Percentiles rank a stretch among this genome's conserved stretches.
These are phyloP conservation scores for Aspergillus saccharolyticus DNA, from an alignment of 495 filamentous ascomycete species.

Conservation along the genomic window DNA sequence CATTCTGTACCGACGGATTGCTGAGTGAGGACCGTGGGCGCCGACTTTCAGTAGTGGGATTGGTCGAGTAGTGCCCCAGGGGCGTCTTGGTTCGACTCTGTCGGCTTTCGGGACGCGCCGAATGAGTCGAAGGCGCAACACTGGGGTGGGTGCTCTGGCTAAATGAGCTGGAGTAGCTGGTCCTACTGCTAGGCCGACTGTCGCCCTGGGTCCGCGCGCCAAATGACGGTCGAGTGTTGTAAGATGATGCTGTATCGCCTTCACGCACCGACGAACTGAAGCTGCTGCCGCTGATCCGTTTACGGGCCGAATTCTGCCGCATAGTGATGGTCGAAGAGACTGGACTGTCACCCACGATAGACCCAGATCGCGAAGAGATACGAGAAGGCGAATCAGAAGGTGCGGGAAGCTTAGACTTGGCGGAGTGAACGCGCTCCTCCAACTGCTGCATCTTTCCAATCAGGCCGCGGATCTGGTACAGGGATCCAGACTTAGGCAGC, in stretches of 20 bases:
- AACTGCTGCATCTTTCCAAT: conserved; percentile 96
- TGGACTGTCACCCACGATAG: conserved; percentile 45
- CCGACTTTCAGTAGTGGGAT: conserved; percentile 41
- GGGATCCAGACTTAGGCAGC: conserved; percentile 75
- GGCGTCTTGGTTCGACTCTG: conserved; percentile 68
- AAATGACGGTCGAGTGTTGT: conserved; percentile 47
- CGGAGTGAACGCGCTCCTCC: conserved; percentile 89
- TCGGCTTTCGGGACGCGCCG: conserved; percentile 58
- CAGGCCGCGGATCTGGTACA: conserved; percentile 86
- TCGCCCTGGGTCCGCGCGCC: conserved; percentile 39
- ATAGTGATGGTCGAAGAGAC: conserved; percentile 75
- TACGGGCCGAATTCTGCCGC: conserved; percentile 60
- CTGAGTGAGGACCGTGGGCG: conserved; percentile 46
- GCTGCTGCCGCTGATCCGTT: conserved; percentile 57
- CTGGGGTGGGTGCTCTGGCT: conserved; percentile 39
- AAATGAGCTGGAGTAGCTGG: conserved; percentile 42
- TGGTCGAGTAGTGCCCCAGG: conserved; percentile 44
- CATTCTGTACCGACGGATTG: conserved; percentile 33
- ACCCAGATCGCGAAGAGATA: conserved; percentile 61
- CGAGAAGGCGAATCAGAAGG: conserved; percentile 77
- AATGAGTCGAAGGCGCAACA: conserved; percentile 22
- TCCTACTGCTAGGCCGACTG: conserved; percentile 45
- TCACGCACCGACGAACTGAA: conserved; percentile 50
- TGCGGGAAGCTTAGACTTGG: conserved; percentile 82
- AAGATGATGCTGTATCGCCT: conserved; percentile 42